Conservation (phyloP, 495 filamentous ascomycete genomes). For the Oleoguttula mirabilis region DNA sequence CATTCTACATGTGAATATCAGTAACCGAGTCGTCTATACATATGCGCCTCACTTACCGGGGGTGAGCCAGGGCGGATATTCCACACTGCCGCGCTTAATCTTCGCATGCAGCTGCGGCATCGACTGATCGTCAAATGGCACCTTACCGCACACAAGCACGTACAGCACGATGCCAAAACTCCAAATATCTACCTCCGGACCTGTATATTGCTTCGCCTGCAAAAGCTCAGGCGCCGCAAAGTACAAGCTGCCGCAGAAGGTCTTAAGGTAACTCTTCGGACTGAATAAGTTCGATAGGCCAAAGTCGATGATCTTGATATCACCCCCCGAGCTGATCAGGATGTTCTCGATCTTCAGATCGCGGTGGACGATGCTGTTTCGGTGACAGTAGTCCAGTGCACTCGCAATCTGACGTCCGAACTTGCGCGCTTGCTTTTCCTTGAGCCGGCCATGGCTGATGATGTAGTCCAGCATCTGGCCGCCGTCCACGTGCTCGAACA, state of each 20-base stretch:
- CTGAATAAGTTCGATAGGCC: slow-evolving; percentile 95
- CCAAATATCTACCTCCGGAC: slow-evolving; percentile 96
- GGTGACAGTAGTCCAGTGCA: slow-evolving; percentile 96
- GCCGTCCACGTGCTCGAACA: slow-evolving; percentile 98
- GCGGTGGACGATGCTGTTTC: slow-evolving; percentile 96
- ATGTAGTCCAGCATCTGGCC: slow-evolving; percentile 99
- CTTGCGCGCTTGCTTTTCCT: slow-evolving; percentile 97
- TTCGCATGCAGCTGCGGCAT: slow-evolving; percentile 98
- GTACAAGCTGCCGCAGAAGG: slow-evolving; percentile 95
- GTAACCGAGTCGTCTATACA: neutral
- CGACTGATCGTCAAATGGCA: slow-evolving; percentile 97
- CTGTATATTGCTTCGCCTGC: slow-evolving; percentile 87
- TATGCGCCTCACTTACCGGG: slow-evolving; percentile 47
- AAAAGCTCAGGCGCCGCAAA: slow-evolving; percentile 94
- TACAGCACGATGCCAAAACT: slow-evolving; percentile 99
- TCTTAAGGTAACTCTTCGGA: slow-evolving; percentile 77
- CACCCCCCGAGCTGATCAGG: slow-evolving; percentile 95
- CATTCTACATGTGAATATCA: slow-evolving; percentile 52
- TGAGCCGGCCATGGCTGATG: slow-evolving; percentile 92
- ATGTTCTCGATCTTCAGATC: slow-evolving; percentile 99
- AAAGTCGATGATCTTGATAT: slow-evolving; percentile 99
- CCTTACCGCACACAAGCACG: slow-evolving; percentile 93
- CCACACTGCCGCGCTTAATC: slow-evolving; percentile 93
- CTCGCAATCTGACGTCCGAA: slow-evolving; percentile 96
- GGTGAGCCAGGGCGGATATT: slow-evolving; percentile 89